Evolutionary conservation across 371 early-diverging fungal genomes (phyloP).

Genomic region (Saksenaea oblongispora): DNA sequence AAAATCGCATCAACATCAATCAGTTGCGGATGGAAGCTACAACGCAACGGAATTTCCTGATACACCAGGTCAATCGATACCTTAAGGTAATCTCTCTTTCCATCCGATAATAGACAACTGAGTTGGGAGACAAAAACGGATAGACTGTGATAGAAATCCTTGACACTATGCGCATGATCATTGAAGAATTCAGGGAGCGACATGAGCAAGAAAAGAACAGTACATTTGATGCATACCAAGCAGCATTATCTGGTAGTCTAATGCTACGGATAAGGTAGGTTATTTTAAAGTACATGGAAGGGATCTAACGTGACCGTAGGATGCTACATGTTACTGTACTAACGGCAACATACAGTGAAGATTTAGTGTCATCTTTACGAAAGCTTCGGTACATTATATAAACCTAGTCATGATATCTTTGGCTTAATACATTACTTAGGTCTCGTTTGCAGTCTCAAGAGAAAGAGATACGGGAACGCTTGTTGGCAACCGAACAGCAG

Average conservation of each 20-base stretch:
- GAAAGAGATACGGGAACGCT: conserved; percentile 8
- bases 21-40: not conserved
- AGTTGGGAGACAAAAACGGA: not conserved
- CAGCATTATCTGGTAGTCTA: conserved; percentile 11
- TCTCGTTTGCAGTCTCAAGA: conserved; percentile 10
- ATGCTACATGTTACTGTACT: conserved; percentile 11
- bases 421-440: not conserved
- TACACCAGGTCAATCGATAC: not conserved
- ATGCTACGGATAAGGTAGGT: conserved; percentile 18
- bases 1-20: not conserved
- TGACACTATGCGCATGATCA: conserved; percentile 10
- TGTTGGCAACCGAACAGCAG: conserved; percentile 11
- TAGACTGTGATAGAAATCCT: conserved; percentile 14
- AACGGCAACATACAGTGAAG: conserved; percentile 8
- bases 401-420: not conserved
- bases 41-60: not conserved
- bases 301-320: not conserved
- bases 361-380: conserved; percentile 7
- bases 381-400: conserved; percentile 9
- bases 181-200: conserved; percentile 2
- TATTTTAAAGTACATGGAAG: not conserved
- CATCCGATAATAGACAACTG: not conserved
- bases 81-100: conserved; percentile 5
- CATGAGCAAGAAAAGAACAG: conserved; percentile 10
- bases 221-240: conserved; percentile 15